Base-by-base conservation (phyloP, 2,329 filamentous ascomycete genomes). In the Scedosporium aurantiacum region DNA sequence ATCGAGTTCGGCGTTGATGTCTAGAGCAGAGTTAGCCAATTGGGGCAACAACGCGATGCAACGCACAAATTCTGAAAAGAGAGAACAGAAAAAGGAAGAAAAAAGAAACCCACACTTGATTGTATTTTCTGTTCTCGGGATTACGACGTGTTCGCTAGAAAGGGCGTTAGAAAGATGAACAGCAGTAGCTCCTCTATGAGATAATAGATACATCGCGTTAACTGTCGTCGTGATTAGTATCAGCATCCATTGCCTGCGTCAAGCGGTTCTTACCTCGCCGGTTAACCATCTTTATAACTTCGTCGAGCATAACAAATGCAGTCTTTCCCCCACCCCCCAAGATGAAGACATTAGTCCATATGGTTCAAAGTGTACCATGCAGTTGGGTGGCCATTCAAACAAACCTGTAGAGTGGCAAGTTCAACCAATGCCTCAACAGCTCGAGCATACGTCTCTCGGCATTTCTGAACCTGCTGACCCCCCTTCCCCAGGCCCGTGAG, bases 251-350 rank as follows among this genome's bases (percentile, higher is more conserved):
- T 8, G 21, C 37, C 56, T 28, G 25, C 45, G 21, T 16, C 1
- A 47, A 52, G n/a, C 23, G 27, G 47, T 21, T 71, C 79, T 72
- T 75, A 89, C 88, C 88, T 90, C 94, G 88, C 70, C 94, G 85
- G 74, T 99, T 99, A 61, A 99, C 94, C 27, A 97, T 91, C 79
- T 99, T 99, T 78, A 99, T 99, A 62, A 99, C 94, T 75, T 99
- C 94, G 72, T 99, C 94, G 63, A 99, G 76, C 66, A 97, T 97
- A 57, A 99, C 91, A 73, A 99, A 99, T 5, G 94, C 94, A 65
- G 94, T 99, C 84, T 87, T 47, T 47, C 5, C 8, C n/a, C 8
- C 16, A 18, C 5, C 8, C n/a, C 8, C 16, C 18, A 21, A 16
- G n/a, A 21, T 21, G 18, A 16, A 47, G 43, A 47, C 5, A 47